phyloP scores from a whole-genome alignment of 192 early-diverging fungal species.

The Coemansia javaensis region DNA sequence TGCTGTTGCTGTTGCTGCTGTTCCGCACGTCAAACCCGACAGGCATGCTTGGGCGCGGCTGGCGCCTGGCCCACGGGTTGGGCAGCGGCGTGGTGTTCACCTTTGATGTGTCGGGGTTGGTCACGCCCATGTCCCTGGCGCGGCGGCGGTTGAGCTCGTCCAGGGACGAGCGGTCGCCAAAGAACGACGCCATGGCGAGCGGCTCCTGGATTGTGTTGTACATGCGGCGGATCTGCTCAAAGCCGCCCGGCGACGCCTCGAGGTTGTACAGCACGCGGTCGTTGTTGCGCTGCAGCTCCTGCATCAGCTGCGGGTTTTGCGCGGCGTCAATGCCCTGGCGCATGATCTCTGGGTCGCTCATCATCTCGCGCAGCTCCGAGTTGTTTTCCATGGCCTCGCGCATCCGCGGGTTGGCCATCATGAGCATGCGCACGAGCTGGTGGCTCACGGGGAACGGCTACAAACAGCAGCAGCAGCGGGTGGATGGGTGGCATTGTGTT shows the following conservation, averaged over 20 bases:
- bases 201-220: conserved; percentile 49
- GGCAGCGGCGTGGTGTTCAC: conserved; percentile 47
- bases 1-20: no score
- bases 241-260: conserved; percentile 48
- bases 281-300: conserved; percentile 52
- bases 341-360: conserved; percentile 39
- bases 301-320: conserved; percentile 49
- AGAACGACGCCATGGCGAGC: conserved; percentile 18
- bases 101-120: conserved; percentile 18
- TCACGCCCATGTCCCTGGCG: conserved; percentile 36
- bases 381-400: conserved; percentile 41
- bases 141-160: conserved; percentile 45
- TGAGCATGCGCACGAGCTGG: conserved; percentile 28
- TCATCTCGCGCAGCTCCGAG: conserved; percentile 46
- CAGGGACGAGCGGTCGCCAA: conserved; percentile 18
- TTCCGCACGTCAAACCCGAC: conserved; percentile 12
- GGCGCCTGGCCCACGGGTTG: conserved; percentile 41
- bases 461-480: not conserved
- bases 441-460: conserved; percentile 38
- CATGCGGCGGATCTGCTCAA: conserved; percentile 46
- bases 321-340: conserved; percentile 39
- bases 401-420: conserved; percentile 48
- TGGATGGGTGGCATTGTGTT: no score
- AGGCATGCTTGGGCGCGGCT: conserved; percentile 3
- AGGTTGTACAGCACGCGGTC: conserved; percentile 52